Base-by-base conservation (phyloP, 805 yeast species). In the Hanseniaspora guilliermondii region DNA sequence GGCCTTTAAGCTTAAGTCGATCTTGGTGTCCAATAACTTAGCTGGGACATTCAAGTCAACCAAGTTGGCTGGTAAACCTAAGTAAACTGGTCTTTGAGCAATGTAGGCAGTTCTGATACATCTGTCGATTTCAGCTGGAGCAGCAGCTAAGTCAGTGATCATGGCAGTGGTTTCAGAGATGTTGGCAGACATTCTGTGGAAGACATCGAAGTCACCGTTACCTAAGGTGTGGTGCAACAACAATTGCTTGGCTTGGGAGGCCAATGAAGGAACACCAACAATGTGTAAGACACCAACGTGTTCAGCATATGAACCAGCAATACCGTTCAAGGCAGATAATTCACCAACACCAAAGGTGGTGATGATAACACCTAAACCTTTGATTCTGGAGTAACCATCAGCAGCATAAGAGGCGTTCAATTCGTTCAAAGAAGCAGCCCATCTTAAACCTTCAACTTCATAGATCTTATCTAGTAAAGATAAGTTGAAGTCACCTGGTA, bases 291-390 rank as follows among this genome's bases (percentile, higher is more conserved):
- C 69, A 62, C 93, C 93, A 58, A 87, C 89, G 70, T 86, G 94
- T 70, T 87, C 95, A 59, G 95, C 89, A 70, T 80, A 86, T 52
- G 93, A 75, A 62, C 95, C 95, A 45, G 89, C 95, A 65, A 87
- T 76, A 62, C 93, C 95, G 69, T 85, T 85, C 62, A 85, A 73
- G 12, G 94, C 91, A 30, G 85, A 77, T 64, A 85, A 75, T 69
- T 85, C 95, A 68, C 95, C 95, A 55, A 86, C 95, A 70, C 95
- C 95, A 67, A 86, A 86, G 49, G 95, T 86, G 67, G 95, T 86
- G 64, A 85, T 75, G 49, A 86, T 60, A 61, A 85, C 82, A 58
- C 84, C 77, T 65, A 85, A 70, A 57, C 89, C 83, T 70, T 84
- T 85, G 62, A 86, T 74, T 68, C 95, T 74, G 53, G 91, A 81